Conservation (phyloP, 441 rosid species). For the Croton laevigatus region DNA sequence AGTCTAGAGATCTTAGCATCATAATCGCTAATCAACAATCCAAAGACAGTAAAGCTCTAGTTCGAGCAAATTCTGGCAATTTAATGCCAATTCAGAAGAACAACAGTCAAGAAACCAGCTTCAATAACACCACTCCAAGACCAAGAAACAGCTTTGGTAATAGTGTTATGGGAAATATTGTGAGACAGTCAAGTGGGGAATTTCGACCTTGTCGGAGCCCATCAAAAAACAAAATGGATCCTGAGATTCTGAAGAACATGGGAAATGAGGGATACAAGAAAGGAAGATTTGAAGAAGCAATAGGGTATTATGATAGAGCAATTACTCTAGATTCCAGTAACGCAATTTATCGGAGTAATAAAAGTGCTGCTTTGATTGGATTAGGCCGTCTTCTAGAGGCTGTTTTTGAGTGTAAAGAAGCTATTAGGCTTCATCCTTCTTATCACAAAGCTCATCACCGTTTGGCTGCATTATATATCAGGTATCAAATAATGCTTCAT, state of each 20-base stretch:
- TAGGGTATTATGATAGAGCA: slow-evolving; percentile 66
- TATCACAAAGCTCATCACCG: slow-evolving; percentile 78
- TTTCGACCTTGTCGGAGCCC: slow-evolving; percentile 34
- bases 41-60: slow-evolving; percentile 31
- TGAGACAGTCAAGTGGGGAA: slow-evolving; percentile 44
- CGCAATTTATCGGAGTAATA: slow-evolving; percentile 69
- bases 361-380: slow-evolving; percentile 73
- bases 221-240: slow-evolving; percentile 37
- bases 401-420: slow-evolving; percentile 62
- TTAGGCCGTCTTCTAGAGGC: slow-evolving; percentile 70
- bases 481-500: slow-evolving; percentile 32
- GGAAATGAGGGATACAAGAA: slow-evolving; percentile 76
- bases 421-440: slow-evolving; percentile 58
- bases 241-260: slow-evolving; percentile 58
- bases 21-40: slow-evolving; percentile 19
- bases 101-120: slow-evolving; percentile 22
- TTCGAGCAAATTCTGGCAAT: slow-evolving; percentile 43
- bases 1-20: slow-evolving; percentile 36
- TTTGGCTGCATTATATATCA: slow-evolving; percentile 58
- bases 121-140: slow-evolving; percentile 11
- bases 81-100: slow-evolving; percentile 27
- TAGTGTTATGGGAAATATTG: slow-evolving; percentile 62
- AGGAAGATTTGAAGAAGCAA: slow-evolving; percentile 67
- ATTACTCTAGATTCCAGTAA: slow-evolving; percentile 55
- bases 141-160: slow-evolving; percentile 28